These are phyloP conservation scores for Erysiphe pulchra DNA, from an alignment of 2,329 filamentous ascomycete species.

Conservation along the genomic window DNA sequence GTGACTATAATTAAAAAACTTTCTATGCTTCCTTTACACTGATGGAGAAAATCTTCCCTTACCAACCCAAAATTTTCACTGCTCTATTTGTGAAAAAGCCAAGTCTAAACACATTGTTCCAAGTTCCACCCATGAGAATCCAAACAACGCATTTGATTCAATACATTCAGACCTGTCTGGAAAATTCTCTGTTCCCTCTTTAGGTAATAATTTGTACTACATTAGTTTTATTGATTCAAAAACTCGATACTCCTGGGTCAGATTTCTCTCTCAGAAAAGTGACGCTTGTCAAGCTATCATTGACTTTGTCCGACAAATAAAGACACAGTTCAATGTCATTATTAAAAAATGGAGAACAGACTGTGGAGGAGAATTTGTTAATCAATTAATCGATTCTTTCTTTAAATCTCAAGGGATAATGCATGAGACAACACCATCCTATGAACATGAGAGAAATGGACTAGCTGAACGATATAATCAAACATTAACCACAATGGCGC, in stretches of 20 bases:
- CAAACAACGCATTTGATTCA: not conserved
- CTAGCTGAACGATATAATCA: not conserved
- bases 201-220: not conserved
- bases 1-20: not conserved
- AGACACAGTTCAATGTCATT: not conserved
- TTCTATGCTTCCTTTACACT: not conserved
- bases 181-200: not conserved
- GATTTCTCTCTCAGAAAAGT: not conserved
- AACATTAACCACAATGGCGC: not conserved
- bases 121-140: not conserved
- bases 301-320: not conserved
- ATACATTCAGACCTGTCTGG: conserved; percentile 1
- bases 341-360: not conserved
- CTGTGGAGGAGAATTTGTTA: not conserved
- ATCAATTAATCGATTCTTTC: not conserved
- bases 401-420: not conserved
- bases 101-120: not conserved
- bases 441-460: conserved; percentile 1
- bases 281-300: not conserved
- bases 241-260: not conserved
- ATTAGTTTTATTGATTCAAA: not conserved
- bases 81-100: not conserved
- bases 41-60: not conserved
- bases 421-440: not conserved
- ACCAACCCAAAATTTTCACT: conserved; percentile 1